A percentile compares a stretch with the other conserved stretches of the same genome.
phyloP scores from a whole-genome alignment of 2,329 filamentous ascomycete species.

The Stagonosporopsis cucurbitacearum region DNA sequence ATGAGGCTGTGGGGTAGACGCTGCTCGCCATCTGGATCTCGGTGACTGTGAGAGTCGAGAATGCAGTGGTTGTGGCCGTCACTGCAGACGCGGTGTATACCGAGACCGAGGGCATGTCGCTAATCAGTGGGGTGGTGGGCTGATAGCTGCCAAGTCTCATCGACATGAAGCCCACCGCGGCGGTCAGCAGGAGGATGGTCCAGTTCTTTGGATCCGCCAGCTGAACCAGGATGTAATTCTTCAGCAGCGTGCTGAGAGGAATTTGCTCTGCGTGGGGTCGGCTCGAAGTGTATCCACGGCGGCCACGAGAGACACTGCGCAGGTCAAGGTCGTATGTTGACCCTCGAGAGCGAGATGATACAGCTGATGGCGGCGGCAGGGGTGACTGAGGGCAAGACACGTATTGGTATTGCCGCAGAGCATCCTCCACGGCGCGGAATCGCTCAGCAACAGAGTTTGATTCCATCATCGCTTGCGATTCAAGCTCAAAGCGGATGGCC shows the following conservation, averaged over 20 bases:
- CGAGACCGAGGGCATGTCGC: slow-evolving; percentile 12
- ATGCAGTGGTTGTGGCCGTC: slow-evolving; percentile 30
- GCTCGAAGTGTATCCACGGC: slow-evolving; percentile 19
- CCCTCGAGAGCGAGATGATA: slow-evolving; percentile 4
- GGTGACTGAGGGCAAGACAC: slow-evolving; percentile 16
- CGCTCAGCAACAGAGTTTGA: slow-evolving; percentile 38
- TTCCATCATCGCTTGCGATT: slow-evolving; percentile 39
- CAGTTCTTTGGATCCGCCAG: slow-evolving; percentile 62
- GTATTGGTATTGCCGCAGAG: slow-evolving; percentile 31
- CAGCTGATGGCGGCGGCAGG: slow-evolving; percentile 15
- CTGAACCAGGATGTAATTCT: slow-evolving; percentile 61
- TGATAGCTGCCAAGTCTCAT: slow-evolving; percentile 30
- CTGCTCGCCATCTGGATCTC: slow-evolving; percentile 22
- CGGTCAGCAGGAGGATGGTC: slow-evolving; percentile 55
- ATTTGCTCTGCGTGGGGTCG: slow-evolving; percentile 49
- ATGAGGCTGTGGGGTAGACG: slow-evolving; percentile 1
- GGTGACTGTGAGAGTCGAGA: slow-evolving; percentile 39
- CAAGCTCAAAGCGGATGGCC: slow-evolving; percentile 40
- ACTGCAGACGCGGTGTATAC: slow-evolving; percentile 9
- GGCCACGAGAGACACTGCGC: slow-evolving; percentile 17
- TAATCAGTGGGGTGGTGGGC: slow-evolving; percentile 13
- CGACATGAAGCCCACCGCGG: slow-evolving; percentile 52
- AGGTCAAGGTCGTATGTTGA: slow-evolving; percentile 14
- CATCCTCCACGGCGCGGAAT: slow-evolving; percentile 38
- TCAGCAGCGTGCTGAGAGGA: slow-evolving; percentile 58